Base-by-base conservation (phyloP, 371 early-diverging fungal genomes). In the Rhizopus delemar region DNA sequence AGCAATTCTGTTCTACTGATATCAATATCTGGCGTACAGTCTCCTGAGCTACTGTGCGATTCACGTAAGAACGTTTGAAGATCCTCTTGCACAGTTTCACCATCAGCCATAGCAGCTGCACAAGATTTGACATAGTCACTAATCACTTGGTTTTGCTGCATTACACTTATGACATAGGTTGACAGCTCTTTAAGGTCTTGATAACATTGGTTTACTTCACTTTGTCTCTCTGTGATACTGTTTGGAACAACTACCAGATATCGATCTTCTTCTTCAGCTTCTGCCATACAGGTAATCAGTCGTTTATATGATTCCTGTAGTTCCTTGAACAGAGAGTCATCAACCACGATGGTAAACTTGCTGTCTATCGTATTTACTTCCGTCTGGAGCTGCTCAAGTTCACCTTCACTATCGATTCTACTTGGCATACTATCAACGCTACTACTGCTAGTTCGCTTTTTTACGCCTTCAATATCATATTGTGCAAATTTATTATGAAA, bases 401-500 rank as follows among this genome's bases (percentile, higher is more conserved):
- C 15, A 2, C 56, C 16, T 12, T 60, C 41, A 9, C 45, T 29
- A 4, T 53, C 29, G 5, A 55, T 56, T 35, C 61, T 41, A 3
- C 22, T 39, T 4, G 11, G 36, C 32, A 33, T 46, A 51, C 41
- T 52, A 12, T 51, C 38, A 5, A 51, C 29, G 12, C 51, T 39
- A 9, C 49, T 15, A n/a, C 43, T 51, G 11, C 60, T 41, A 22
- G 46, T 49, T 29, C 54, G 49, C 36, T 66, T 58, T 12, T 62
- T 61, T 8, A 66, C 28, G 4, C 51, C 66, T 15, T 62, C 62
- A 0, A 69, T 57, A 49, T 69, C 68, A 38, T 65, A 78, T 45
- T 69, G 73, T 7, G 70, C 77, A 38, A 69, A 68, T 12, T 66
- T 60, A 29, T 55, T 60, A 35, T 66, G 56, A 62, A 76, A 76